Evolutionary conservation across 805 yeast genomes (phyloP).

Genomic region (Myxozyma neglecta): DNA sequence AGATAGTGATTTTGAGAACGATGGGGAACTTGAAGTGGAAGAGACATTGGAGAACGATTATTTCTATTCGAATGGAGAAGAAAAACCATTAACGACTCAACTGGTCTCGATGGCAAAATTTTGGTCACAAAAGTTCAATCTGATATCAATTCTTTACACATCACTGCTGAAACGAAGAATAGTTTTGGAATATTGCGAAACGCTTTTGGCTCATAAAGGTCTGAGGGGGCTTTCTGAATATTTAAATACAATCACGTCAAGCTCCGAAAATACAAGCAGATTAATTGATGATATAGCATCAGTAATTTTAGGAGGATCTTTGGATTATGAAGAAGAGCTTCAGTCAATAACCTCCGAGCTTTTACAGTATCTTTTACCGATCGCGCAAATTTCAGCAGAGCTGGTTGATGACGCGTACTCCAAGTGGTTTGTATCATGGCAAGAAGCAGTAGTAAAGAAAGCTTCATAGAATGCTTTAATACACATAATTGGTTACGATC

Average conservation of each 20-base stretch:
- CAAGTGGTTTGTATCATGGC: constrained; percentile 21
- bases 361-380: background rate
- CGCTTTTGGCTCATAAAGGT: background rate
- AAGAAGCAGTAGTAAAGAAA: constrained; percentile 11
- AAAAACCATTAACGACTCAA: background rate
- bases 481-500: background rate
- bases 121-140: constrained; percentile 10
- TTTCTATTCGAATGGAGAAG: background rate
- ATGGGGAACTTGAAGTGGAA: constrained; percentile 2
- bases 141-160: constrained; percentile 11
- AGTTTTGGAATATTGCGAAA: background rate
- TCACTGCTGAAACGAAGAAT: constrained; percentile 24
- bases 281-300: background rate
- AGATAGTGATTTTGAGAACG: constrained; percentile 1
- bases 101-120: constrained; percentile 7
- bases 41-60: constrained; percentile 5
- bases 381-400: background rate
- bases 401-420: constrained; percentile 10
- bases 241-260: background rate
- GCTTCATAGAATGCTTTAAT: no score
- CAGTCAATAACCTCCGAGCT: background rate
- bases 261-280: background rate
- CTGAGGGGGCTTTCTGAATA: background rate
- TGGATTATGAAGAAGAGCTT: background rate
- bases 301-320: background rate